Evolutionary conservation across 805 yeast genomes (phyloP), one percentile per base, ranked within the genome.

Genomic region (Kluyveromyces dobzhanskii): DNA sequence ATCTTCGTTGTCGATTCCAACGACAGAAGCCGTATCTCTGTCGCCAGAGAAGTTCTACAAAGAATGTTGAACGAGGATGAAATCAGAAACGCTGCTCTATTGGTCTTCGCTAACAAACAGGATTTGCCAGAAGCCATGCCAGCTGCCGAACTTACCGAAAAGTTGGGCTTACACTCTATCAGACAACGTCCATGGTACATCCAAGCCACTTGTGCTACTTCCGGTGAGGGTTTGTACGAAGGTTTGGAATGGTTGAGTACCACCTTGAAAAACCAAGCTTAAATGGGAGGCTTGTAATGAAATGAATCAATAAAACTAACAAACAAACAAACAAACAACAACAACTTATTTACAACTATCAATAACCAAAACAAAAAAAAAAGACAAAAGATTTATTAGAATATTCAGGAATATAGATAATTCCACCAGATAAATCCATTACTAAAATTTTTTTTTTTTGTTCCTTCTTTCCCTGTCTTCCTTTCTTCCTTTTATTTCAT

Each of bases 131-230:
- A 88, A 62, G 97, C 97, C 56, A 88, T 90, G 97, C 85, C 85
- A 65, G 96, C 97, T 52, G 95, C 96, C 51, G 97, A 90, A 74
- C 85, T 90, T 67, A 87, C 97, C 55, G 96, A 87, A 71, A 87
- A 86, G 70, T 78, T 90, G 60, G 97, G 96, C 50, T 81, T 90
- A 63, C 96, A 88, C 67, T 85, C 96, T 41, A 82, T 92, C 66
- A 84, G 95, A 75, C 95, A 88, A 74, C 85, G 97, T 72, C 95
- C 95, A 60, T 92, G 98, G 98, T 90, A 84, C 73, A 90, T 92
- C 65, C 97, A 90, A 73, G 86, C 98, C 53, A 85, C 97, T 49
- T 88, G 97, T 73, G 98, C 98, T 54, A 90, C 97, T 53, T 85
- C 97, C 47, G 98, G 97, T 73, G 97, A 88, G 66, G 97, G 97